Conservation (phyloP, 2,329 filamentous ascomycete genomes). For the Fusarium sp. region DNA sequence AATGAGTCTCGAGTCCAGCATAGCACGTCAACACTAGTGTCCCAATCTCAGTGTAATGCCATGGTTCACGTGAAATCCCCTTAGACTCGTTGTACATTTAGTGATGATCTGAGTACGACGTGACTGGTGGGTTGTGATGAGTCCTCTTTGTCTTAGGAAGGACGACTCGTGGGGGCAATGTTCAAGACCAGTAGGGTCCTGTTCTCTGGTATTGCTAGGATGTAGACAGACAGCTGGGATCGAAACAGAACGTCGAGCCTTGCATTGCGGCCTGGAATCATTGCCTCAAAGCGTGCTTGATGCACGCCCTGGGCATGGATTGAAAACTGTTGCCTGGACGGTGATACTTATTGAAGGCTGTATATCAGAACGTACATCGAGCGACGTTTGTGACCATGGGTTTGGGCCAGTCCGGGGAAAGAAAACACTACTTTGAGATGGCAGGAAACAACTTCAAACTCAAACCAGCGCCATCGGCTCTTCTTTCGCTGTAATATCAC, state of each 20-base stretch:
- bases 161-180: not conserved
- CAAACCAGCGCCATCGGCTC: conserved; percentile 36
- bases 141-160: no score
- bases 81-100: not conserved
- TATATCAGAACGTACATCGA: conserved; percentile 5
- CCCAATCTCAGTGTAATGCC: conserved; percentile 10
- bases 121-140: not conserved
- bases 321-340: not conserved
- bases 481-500: conserved; percentile 42
- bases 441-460: conserved; percentile 15
- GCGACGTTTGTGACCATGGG: not conserved
- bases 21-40: conserved; percentile 8
- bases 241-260: not conserved
- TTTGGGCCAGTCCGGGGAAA: conserved; percentile 28
- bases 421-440: conserved; percentile 10
- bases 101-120: conserved; percentile 10
- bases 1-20: conserved; percentile 15
- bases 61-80: conserved; percentile 6
- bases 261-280: not conserved
- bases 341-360: not conserved
- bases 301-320: not conserved
- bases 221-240: not conserved
- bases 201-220: not conserved
- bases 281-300: not conserved
- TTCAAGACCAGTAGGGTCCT: not conserved